Percentiles rank a stretch among this genome's conserved stretches.
Evolutionary conservation across 495 filamentous ascomycete genomes (phyloP).

Genomic region (Cairneyella variabilis): DNA sequence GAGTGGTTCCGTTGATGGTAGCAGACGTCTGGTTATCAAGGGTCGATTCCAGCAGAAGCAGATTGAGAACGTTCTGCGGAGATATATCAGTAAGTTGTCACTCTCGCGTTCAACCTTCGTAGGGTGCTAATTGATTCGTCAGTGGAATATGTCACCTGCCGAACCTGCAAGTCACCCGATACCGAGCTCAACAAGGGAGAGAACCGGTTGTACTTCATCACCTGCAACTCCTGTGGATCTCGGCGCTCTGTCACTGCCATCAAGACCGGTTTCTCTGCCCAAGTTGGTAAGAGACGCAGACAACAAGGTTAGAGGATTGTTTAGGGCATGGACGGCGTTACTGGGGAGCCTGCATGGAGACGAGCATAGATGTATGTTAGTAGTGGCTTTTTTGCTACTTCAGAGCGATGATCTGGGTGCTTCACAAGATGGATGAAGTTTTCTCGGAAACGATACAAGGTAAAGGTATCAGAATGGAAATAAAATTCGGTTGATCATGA

Average conservation of each 20-base stretch:
- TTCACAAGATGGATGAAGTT: too few species aligned
- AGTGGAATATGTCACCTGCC: constrained; percentile 99
- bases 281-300: constrained; percentile 91
- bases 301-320: constrained; percentile 48
- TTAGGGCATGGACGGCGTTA: too few species aligned
- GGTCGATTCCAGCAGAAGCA: constrained; percentile 98
- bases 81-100: constrained; percentile 80
- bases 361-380: too few species aligned
- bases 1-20: constrained; percentile 88
- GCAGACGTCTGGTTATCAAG: constrained; percentile 92
- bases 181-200: constrained; percentile 98
- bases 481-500: too few species aligned
- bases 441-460: too few species aligned
- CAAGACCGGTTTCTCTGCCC: constrained; percentile 99
- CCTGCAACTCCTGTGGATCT: constrained; percentile 83
- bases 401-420: too few species aligned
- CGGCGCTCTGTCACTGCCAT: constrained; percentile 91
- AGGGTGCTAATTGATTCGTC: constrained; percentile 14
- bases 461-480: too few species aligned
- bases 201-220: constrained; percentile 87
- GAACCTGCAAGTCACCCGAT: constrained; percentile 90
- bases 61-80: constrained; percentile 89
- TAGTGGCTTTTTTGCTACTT: too few species aligned
- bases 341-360: too few species aligned
- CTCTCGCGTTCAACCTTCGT: background rate